These are phyloP conservation scores for Fragaria ananassa DNA, from an alignment of 306 rosid genomes.

Conservation along the genomic window DNA sequence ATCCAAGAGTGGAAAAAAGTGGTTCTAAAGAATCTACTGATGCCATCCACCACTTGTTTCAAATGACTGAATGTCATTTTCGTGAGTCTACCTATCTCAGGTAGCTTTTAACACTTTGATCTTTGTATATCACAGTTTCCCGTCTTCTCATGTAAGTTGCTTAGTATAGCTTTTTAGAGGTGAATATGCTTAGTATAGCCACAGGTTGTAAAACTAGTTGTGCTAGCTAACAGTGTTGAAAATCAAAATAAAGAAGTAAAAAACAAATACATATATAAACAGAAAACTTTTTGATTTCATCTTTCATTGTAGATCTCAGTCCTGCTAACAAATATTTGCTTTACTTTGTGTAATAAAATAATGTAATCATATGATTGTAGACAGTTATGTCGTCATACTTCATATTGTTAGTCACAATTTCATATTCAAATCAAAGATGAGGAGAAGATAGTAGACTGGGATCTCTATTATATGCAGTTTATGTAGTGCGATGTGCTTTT, in stretches of 20 bases:
- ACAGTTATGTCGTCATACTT: background rate
- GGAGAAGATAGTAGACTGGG: background rate
- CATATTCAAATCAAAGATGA: background rate
- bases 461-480: background rate
- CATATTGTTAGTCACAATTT: background rate
- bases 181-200: slow-evolving; percentile 14
- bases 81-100: slow-evolving; percentile 34
- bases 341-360: background rate
- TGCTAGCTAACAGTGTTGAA: slow-evolving; percentile 2
- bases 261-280: background rate
- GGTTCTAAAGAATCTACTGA: slow-evolving; percentile 47
- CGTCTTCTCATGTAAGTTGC: slow-evolving; percentile 20
- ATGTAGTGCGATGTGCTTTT: background rate
- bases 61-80: slow-evolving; percentile 1
- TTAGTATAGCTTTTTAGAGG: slow-evolving; percentile 10
- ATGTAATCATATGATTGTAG: background rate
- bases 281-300: background rate
- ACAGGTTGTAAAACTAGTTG: slow-evolving; percentile 41
- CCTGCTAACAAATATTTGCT: background rate
- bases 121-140: slow-evolving; percentile 32
- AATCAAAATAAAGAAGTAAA: background rate
- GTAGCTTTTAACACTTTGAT: slow-evolving; percentile 19
- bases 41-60: slow-evolving; percentile 3
- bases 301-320: background rate
- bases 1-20: slow-evolving; percentile 52